Evolutionary conservation across 2,329 filamentous ascomycete genomes (phyloP).

Genomic region (Lachnum nothofagi): DNA sequence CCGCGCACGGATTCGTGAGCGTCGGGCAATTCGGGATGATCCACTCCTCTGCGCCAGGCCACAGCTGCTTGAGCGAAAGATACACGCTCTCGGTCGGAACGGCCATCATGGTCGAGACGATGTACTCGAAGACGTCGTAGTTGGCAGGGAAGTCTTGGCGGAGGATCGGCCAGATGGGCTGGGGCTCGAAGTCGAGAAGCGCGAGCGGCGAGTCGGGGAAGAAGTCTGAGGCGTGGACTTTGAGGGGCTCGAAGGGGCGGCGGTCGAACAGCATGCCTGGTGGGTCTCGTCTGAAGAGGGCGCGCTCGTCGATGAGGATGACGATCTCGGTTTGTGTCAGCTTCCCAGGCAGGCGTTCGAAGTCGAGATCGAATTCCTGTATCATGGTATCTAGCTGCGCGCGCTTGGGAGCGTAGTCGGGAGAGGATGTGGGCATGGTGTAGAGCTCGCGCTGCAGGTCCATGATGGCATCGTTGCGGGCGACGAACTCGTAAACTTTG

Average conservation of each 20-base stretch:
- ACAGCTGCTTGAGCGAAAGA: slow-evolving; percentile 44
- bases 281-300: slow-evolving; percentile 43
- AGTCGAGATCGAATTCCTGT: slow-evolving; percentile 20
- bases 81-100: slow-evolving; percentile 35
- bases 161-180: slow-evolving; percentile 45
- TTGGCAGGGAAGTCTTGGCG: slow-evolving; percentile 34
- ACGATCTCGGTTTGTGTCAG: slow-evolving; percentile 6
- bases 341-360: slow-evolving; percentile 31
- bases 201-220: slow-evolving; percentile 54
- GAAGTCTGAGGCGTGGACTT: slow-evolving; percentile 55
- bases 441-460: slow-evolving; percentile 6
- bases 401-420: slow-evolving; percentile 19
- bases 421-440: too few species aligned
- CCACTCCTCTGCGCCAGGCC: slow-evolving; percentile 55
- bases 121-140: slow-evolving; percentile 50
- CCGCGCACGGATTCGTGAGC: slow-evolving; percentile 42
- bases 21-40: slow-evolving; percentile 46
- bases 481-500: neutral
- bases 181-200: slow-evolving; percentile 65
- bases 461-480: slow-evolving; percentile 12
- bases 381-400: slow-evolving; percentile 19
- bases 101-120: slow-evolving; percentile 41
- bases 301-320: slow-evolving; percentile 50
- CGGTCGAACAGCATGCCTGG: slow-evolving; percentile 63
- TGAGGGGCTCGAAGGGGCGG: slow-evolving; percentile 65